A percentile compares a stretch with the other conserved stretches of the same genome.
phyloP scores from a whole-genome alignment of 1,284 basidiomycete species.

The Vanrija pseudolonga region DNA sequence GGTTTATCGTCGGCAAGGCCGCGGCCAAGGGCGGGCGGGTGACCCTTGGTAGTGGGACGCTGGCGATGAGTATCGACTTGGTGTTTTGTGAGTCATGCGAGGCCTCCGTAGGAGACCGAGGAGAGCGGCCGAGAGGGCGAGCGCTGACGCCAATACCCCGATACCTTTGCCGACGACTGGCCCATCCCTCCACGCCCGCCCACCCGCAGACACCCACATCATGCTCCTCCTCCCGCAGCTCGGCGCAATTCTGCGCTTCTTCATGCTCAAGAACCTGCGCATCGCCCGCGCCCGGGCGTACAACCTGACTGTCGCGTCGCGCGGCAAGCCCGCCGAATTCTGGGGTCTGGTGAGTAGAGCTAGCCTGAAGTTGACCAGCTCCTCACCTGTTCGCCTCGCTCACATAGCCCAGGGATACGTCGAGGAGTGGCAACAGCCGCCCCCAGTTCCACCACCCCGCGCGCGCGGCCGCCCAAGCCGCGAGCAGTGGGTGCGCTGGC shows the following conservation, averaged over 20 bases:
- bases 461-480: slow-evolving; percentile 19
- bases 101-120: neutral
- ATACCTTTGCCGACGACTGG: neutral
- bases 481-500: slow-evolving; percentile 45
- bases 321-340: slow-evolving; percentile 74
- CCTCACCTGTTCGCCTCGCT: no score
- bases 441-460: slow-evolving; percentile 43
- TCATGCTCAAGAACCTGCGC: slow-evolving; percentile 70
- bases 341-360: slow-evolving; percentile 54
- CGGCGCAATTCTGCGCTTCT: slow-evolving; percentile 69
- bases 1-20: slow-evolving; percentile 30
- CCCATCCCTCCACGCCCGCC: neutral
- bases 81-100: slow-evolving; percentile 36
- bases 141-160: neutral
- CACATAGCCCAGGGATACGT: slow-evolving; percentile 66
- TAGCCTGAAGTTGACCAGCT: neutral
- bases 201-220: slow-evolving; percentile 64
- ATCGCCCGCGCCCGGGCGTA: slow-evolving; percentile 68
- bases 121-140: neutral
- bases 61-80: slow-evolving; percentile 30
- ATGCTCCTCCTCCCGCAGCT: slow-evolving; percentile 69
- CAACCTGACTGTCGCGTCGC: slow-evolving; percentile 70
- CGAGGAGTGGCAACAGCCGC: slow-evolving; percentile 77
- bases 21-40: slow-evolving; percentile 18
- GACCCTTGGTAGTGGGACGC: slow-evolving; percentile 25